Evolutionary conservation across 2,329 filamentous ascomycete genomes (phyloP), one percentile per base, ranked within the genome.

Genomic region (Rachicladosporium sp.): DNA sequence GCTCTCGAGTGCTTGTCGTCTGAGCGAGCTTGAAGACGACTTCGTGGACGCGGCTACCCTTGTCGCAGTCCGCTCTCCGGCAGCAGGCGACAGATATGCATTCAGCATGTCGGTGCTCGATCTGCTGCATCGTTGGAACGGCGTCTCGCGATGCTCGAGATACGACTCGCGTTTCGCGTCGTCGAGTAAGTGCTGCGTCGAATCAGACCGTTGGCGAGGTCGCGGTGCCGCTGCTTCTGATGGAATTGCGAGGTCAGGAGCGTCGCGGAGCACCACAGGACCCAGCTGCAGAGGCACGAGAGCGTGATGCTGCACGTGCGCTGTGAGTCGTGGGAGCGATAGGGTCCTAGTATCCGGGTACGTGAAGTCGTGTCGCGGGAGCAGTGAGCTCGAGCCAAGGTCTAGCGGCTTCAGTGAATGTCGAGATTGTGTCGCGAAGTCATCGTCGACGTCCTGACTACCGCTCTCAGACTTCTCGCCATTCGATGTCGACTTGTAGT

Each of bases 1-100:
- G 4, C 4, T 41, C 11, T 52, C 52, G 13, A 40, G 10, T 49
- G 56, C 29, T 56, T 58, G 39, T 50, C 63, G 52, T 51, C 58
- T 29, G 52, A 59, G 34, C 50, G 61, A 45, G 46, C 52, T 50
- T 7, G 48, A 50, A 8, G 51, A 55, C 4, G 50, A 52, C 10
- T 42, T 41, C 1, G 43, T 44, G 4, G 48, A 48, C 4, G 50
- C 31, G 4, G 42, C 15, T 13, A 44, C 37, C 30, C 44, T 40
- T 11, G 40, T 27, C 11, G 40, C 31, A 10, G 23, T 9, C 27
- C 9, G 12, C 8, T 35, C 15, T 19, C 9, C 12, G 29, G 33
- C 19, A 4, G 38, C 35, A 15, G 29, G 29, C 10, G 11, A 33
- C 29, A 35, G 33, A 10, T 29, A 12, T 13, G 11, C 6, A 4